These are phyloP conservation scores for Pleomassaria siparia DNA, from an alignment of 2,329 filamentous ascomycete species.

Conservation along the genomic window DNA sequence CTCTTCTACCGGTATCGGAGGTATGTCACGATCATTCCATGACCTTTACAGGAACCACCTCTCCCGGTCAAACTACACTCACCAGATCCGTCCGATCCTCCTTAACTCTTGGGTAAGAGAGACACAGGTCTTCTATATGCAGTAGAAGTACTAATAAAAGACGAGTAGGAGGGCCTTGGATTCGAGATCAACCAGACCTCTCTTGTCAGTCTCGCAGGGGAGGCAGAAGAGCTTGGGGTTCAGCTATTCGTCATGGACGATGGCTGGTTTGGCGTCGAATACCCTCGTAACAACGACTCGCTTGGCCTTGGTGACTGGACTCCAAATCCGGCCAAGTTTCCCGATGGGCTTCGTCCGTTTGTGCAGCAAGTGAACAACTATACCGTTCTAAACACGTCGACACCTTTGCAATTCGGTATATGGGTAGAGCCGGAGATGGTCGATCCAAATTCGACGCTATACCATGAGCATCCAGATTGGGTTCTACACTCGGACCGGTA, in stretches of 20 bases:
- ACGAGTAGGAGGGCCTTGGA: too few species aligned
- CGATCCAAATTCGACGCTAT: conserved; percentile 62
- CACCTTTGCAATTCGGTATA: conserved; percentile 61
- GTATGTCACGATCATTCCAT: conserved; percentile 64
- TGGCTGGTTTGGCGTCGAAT: conserved; percentile 67
- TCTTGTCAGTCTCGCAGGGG: conserved; percentile 57
- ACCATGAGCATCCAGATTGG: conserved; percentile 65
- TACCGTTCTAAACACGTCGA: conserved; percentile 49
- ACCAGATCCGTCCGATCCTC: conserved; percentile 55
- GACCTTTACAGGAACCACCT: conserved; percentile 63
- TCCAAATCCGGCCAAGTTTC: conserved; percentile 61
- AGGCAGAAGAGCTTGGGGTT: conserved; percentile 61
- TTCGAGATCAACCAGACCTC: conserved; percentile 61
- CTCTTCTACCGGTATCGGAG: conserved; percentile 60
- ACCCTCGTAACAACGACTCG: conserved; percentile 60
- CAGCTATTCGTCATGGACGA: conserved; percentile 67
- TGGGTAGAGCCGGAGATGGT: conserved; percentile 73
- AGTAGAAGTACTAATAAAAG: too few species aligned
- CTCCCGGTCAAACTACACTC: conserved; percentile 58
- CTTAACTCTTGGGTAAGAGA: conserved; percentile 71
- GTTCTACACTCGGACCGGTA: conserved; percentile 60
- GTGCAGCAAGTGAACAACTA: conserved; percentile 56
- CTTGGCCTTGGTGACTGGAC: conserved; percentile 66
- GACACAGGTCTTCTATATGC: too few species aligned
- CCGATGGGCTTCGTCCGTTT: conserved; percentile 56